Conservation (phyloP, 2,329 filamentous ascomycete genomes). For the Curvularia spicifera region DNA sequence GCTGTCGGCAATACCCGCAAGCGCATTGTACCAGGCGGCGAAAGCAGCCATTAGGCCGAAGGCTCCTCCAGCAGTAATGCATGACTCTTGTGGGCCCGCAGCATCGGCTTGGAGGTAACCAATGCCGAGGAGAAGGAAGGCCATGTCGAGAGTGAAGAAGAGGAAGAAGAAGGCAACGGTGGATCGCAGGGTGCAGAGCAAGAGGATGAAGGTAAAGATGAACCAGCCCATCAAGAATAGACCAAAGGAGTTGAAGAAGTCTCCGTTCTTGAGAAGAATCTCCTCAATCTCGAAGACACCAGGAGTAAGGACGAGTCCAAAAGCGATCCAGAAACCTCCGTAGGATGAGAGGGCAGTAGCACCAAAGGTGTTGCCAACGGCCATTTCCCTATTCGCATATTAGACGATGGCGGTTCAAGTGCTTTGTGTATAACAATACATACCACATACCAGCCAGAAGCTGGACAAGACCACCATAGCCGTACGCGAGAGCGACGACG, state of each 20-base stretch:
- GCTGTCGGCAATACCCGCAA: conserved; percentile 62
- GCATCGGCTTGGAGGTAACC: conserved; percentile 58
- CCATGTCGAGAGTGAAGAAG: conserved; percentile 64
- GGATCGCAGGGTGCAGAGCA: conserved; percentile 63
- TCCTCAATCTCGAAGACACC: conserved; percentile 58
- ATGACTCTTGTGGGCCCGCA: conserved; percentile 48
- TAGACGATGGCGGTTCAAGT: background rate
- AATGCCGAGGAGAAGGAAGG: conserved; percentile 64
- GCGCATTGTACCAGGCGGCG: conserved; percentile 61
- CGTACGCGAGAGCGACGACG: conserved; percentile 57
- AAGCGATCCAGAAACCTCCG: conserved; percentile 67
- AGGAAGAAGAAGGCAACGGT: conserved; percentile 65
- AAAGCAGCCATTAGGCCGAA: conserved; percentile 62
- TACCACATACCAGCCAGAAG: conserved; percentile 63
- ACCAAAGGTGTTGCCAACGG: conserved; percentile 68
- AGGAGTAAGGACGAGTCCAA: conserved; percentile 64
- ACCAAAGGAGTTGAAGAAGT: conserved; percentile 61
- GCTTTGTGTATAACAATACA: conserved; percentile 34
- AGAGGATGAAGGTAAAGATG: conserved; percentile 64
- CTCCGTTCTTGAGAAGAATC: conserved; percentile 30
- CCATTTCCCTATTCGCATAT: conserved; percentile 54
- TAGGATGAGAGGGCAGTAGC: conserved; percentile 67
- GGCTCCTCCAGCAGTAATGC: conserved; percentile 60
- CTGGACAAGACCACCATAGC: conserved; percentile 59
- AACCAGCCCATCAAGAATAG: conserved; percentile 67